phyloP scores from a whole-genome alignment of 129 eudicot genomes.

The Rutidosis leptorrhynchoides region DNA sequence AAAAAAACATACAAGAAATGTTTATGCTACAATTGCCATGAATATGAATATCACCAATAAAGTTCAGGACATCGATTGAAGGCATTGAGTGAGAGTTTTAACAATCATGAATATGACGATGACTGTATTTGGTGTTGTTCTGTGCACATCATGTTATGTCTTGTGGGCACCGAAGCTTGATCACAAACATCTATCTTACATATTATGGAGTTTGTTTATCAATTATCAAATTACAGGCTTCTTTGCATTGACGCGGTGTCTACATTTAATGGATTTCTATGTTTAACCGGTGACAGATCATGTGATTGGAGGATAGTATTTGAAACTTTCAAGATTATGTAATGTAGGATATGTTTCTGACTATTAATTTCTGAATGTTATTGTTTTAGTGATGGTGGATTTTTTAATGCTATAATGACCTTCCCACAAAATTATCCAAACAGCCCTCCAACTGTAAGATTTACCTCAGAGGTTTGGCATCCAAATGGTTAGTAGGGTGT shows the following conservation, averaged over 20 bases:
- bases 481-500: constrained; percentile 73
- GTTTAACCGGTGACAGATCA: too few species aligned
- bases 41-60: background rate
- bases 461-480: constrained; percentile 97
- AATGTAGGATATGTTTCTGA: constrained; percentile 19
- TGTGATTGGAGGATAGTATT: too few species aligned
- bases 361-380: too few species aligned
- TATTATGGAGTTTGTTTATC: constrained; percentile 5
- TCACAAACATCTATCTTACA: too few species aligned
- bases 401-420: constrained; percentile 91
- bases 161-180: background rate
- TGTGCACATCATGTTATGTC: background rate
- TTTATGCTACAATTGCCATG: background rate
- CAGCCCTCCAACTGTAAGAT: constrained; percentile 88
- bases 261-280: background rate
- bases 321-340: background rate
- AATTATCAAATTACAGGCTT: background rate
- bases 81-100: background rate
- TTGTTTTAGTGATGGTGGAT: constrained; percentile 99
- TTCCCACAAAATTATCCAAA: constrained; percentile 88
- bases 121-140: background rate
- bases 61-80: background rate
- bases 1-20: too few species aligned
- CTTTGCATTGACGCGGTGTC: background rate
- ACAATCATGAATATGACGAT: background rate